These are phyloP conservation scores for Trichosporon coremiiforme DNA, from an alignment of 1,284 basidiomycete species.

Conservation along the genomic window DNA sequence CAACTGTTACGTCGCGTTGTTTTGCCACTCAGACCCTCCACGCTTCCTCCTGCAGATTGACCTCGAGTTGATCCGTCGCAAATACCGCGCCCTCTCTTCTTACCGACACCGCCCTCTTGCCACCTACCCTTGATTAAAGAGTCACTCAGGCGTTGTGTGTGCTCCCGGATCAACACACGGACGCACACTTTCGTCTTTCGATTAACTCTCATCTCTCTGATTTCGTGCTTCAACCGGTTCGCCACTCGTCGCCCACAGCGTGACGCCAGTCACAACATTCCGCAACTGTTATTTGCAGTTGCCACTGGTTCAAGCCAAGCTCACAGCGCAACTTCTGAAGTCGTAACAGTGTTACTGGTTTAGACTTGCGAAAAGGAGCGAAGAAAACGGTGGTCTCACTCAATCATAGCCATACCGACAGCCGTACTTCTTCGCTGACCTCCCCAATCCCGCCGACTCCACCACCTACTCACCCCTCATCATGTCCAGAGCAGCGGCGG, in stretches of 20 bases:
- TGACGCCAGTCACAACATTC: conserved; percentile 13
- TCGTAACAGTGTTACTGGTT: conserved; percentile 12
- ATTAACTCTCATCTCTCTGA: not conserved
- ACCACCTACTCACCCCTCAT: conserved; percentile 22
- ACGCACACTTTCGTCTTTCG: conserved; percentile 2
- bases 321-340: conserved; percentile 3
- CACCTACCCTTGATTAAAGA: not conserved
- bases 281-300: conserved; percentile 16
- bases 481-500: conserved; percentile 49
- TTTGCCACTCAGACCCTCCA: not conserved
- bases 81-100: not conserved
- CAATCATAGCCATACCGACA: conserved; percentile 48
- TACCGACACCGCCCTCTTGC: conserved; percentile 11
- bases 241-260: conserved; percentile 3
- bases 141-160: conserved; percentile 8
- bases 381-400: conserved; percentile 49
- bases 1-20: not conserved
- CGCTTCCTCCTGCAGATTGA: not conserved
- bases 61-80: not conserved
- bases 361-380: conserved; percentile 39
- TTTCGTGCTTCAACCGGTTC: not conserved
- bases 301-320: conserved; percentile 2
- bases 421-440: conserved; percentile 55
- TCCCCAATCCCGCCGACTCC: conserved; percentile 36
- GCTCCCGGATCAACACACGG: not conserved